Percentiles rank a stretch among this genome's conserved stretches.
Conservation (phyloP, 2,329 filamentous ascomycete species). For the Alternaria rosae region DNA sequence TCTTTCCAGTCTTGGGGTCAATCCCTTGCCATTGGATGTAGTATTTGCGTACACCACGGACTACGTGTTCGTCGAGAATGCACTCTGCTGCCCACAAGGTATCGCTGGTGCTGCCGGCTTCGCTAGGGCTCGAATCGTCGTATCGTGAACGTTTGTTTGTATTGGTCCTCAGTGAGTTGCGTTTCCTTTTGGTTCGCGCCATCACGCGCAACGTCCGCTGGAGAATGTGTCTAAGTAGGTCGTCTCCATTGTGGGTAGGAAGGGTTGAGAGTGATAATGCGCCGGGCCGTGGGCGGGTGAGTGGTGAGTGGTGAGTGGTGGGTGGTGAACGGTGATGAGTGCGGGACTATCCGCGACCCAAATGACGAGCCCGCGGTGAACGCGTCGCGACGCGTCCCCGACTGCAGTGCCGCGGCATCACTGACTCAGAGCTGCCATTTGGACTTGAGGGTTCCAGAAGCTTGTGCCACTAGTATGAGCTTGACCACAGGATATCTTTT, state of each 20-base stretch:
- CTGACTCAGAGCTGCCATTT: background rate
- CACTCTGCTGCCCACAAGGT: conserved; percentile 16
- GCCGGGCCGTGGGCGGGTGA: background rate
- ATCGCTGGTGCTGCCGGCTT: background rate
- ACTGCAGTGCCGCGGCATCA: background rate
- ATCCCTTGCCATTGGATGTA: conserved; percentile 64
- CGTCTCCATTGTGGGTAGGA: conserved; percentile 31
- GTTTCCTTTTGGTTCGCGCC: conserved; percentile 36
- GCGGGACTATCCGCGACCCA: background rate
- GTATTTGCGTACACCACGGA: conserved; percentile 52
- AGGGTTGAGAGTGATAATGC: background rate
- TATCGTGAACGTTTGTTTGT: conserved; percentile 28
- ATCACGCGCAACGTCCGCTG: conserved; percentile 36
- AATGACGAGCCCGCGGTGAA: background rate
- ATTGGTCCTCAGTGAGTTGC: conserved; percentile 15
- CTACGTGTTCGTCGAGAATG: conserved; percentile 24
- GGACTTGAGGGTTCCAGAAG: background rate
- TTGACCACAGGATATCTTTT: too few species aligned
- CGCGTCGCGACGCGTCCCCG: background rate
- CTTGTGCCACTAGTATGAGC: background rate
- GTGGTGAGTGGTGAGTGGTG: conserved; percentile 1
- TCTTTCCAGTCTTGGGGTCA: conserved; percentile 57
- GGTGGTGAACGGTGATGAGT: conserved; percentile 4
- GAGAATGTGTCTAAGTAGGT: background rate
- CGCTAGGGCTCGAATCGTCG: conserved; percentile 15